Base-by-base conservation (phyloP, 2,329 filamentous ascomycete species). In the Grosmannia penicillata region DNA sequence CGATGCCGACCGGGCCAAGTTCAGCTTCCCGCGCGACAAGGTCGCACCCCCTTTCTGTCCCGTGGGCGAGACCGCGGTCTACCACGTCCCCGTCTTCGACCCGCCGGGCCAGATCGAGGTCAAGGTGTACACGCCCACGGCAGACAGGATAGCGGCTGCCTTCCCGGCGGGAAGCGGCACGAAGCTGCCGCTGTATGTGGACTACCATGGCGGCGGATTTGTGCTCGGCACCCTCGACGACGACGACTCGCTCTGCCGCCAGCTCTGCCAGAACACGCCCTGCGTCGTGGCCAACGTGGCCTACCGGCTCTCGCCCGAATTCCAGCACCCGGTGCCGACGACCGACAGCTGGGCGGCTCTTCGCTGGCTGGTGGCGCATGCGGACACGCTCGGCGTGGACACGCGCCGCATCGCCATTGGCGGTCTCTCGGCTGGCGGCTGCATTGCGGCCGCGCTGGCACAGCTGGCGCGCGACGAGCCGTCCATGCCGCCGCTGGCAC, bases 301-400 rank as follows among this genome's bases (percentile, higher is more conserved):
- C 28, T 72, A 72, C 48, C 55, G 66, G 0, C 54, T 70, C 10
- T 65, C 64, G 1, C 68, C 68, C 0, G 66, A 70, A 44, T 53
- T 63, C 42, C 56, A 55, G 8, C 68, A 64, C 44, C 68, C 68
- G 0, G 53, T 49, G 8, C 56, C 60, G 4, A 50, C 67, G 4
- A 48, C 65, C 21, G 67, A 72, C 49, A 42, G 46, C 26, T 49
- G 48, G 31, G 31, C 45, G 5, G 50, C 48, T 2, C 40, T 56
- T 17, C 29, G 41, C 22, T 59, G 55, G 49, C 58, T 61, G 38
- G 61, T 62, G 6, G 36, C 22, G n/a, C 39, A 49, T 47, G 46
- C 48, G 1, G 33, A 10, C n/a, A 40, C 45, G 18, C 34, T 49
- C 6, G 34, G 41, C 23, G 34, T 56, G 27, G 50, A 56, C 42